These are phyloP conservation scores for Calocybe indica DNA, from an alignment of 768 basidiomycete genomes.

Conservation along the genomic window DNA sequence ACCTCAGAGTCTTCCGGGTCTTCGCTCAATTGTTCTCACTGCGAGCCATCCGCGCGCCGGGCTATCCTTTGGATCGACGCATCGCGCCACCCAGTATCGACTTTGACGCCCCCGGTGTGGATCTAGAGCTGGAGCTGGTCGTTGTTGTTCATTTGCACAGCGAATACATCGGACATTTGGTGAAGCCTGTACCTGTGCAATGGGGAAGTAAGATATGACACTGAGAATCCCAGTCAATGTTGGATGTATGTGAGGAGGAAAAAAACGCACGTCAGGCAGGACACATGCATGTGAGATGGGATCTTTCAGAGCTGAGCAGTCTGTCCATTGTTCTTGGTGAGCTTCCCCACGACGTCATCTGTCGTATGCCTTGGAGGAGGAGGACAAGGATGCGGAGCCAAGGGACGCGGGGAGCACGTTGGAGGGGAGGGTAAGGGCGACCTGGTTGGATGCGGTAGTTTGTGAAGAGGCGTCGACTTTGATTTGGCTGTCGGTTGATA, in stretches of 20 bases:
- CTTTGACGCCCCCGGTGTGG: slow-evolving; percentile 65
- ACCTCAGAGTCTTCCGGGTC: no score
- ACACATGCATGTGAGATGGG: slow-evolving; percentile 59
- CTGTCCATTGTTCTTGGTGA: slow-evolving; percentile 81
- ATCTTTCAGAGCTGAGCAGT: slow-evolving; percentile 74
- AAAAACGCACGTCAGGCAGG: slow-evolving; percentile 71
- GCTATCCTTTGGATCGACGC: slow-evolving; percentile 58
- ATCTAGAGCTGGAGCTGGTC: slow-evolving; percentile 51
- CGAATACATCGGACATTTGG: slow-evolving; percentile 63
- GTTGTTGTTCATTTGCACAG: slow-evolving; percentile 59
- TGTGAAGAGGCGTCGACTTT: slow-evolving; percentile 65
- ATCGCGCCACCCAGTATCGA: slow-evolving; percentile 78
- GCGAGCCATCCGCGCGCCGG: no score
- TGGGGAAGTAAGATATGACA: slow-evolving; percentile 75
- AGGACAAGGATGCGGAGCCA: slow-evolving; percentile 48
- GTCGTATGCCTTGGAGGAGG: slow-evolving; percentile 38
- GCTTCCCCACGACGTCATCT: slow-evolving; percentile 72
- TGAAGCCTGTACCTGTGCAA: slow-evolving; percentile 66
- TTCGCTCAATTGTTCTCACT: no score
- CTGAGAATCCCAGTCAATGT: slow-evolving; percentile 28
- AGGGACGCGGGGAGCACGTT: slow-evolving; percentile 74
- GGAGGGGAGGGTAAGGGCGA: slow-evolving; percentile 64
- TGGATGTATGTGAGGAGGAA: neutral
- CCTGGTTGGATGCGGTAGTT: slow-evolving; percentile 86
- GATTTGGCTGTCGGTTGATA: slow-evolving; percentile 38